Base-by-base conservation (phyloP, 495 filamentous ascomycete genomes). In the Aspergillus diversus region DNA sequence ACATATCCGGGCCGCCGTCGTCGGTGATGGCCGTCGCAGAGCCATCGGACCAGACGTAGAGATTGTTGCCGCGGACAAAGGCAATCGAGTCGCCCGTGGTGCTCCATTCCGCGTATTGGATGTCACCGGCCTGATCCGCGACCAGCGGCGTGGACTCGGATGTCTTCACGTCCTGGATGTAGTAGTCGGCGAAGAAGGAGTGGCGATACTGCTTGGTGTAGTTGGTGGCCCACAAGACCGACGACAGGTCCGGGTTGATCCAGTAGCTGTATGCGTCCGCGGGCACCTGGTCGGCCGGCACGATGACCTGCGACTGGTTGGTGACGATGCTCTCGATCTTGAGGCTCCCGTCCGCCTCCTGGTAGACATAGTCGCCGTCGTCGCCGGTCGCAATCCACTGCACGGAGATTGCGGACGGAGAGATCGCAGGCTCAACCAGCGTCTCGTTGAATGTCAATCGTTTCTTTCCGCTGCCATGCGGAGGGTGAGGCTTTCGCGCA, bases 191-290 rank as follows among this genome's bases (percentile, higher is more conserved):
- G 39, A 68, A 62, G 59, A 59, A 68, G 0, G 66, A 64, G 49
- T 68, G 66, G 17, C 66, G 66, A 33, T 68, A 68, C 55, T 68
- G 62, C 34, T 68, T 68, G 0, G 66, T 68, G 55, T 65, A 59
- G 33, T 68, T 68, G 17, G 62, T 63, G 5, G 62, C 66, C 66
- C 66, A 68, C 4, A 68, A 59, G n/a, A 68, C 66, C 17, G 66
- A 53, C 2, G 66, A 68, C 31, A 68, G 51, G 51, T 68, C 62
- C 1, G 66, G 62, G n/a, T 57, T 64, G 21, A 68, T 64, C 62
- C 62, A 64, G 46, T 65, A 68, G 27, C 33, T 56, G 17, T 63
- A 57, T 13, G 62, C 48, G 5, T 54, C 51, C 5, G 33, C 37
- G 4, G 66, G 66, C 2, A 65, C 43, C 33, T 62, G 33, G 49